A percentile compares a stretch with the other conserved stretches of the same genome.
These are phyloP conservation scores for Dictyostelium intermedium DNA, from an alignment of 78 protist genomes.

Conservation along the genomic window DNA sequence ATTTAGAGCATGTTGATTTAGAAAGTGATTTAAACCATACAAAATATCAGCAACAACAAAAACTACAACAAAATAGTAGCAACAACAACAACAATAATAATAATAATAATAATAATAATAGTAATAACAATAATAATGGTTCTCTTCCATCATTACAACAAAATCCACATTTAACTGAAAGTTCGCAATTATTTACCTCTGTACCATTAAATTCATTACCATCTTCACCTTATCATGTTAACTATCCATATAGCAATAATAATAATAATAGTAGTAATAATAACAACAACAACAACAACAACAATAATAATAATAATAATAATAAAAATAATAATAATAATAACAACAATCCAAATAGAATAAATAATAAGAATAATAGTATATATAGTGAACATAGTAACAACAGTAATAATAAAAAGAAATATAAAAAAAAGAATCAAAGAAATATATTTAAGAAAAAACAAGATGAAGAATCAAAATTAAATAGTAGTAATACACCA, in stretches of 20 bases:
- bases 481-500: neutral
- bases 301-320: neutral
- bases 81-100: neutral
- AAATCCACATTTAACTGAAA: neutral
- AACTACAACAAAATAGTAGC: neutral
- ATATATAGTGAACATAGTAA: neutral
- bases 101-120: neutral
- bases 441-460: neutral
- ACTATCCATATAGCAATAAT: neutral
- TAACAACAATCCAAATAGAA: neutral
- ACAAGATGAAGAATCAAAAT: neutral
- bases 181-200: slow-evolving; percentile 23
- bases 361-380: neutral
- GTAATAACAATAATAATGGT: neutral
- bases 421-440: neutral
- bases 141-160: neutral
- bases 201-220: slow-evolving; percentile 42
- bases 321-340: neutral
- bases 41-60: neutral
- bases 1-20: neutral
- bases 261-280: neutral
- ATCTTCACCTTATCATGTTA: neutral
- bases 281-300: neutral
- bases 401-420: neutral
- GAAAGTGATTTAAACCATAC: neutral